Evolutionary conservation across 345 rosid species (phyloP).

Genomic region (Eucalyptus curtisii): DNA sequence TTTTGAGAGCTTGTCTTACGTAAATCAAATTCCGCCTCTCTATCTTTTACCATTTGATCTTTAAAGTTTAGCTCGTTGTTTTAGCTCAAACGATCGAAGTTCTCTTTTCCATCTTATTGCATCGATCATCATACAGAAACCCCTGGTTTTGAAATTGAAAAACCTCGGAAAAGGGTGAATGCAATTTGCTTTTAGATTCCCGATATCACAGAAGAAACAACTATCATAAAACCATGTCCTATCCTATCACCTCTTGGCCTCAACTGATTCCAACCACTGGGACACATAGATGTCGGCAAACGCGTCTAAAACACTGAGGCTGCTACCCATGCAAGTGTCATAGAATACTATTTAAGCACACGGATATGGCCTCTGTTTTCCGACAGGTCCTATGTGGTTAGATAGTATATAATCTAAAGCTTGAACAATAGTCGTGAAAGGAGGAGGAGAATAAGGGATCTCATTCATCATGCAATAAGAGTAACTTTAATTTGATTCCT

Average conservation of each 20-base stretch:
- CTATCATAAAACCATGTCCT: background rate
- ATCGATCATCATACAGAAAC: background rate
- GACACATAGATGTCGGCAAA: rapidly evolving
- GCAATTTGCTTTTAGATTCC: background rate
- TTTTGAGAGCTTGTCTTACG: background rate
- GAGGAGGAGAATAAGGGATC: background rate
- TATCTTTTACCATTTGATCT: background rate
- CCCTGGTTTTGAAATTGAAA: background rate
- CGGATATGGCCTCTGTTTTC: background rate
- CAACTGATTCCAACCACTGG: background rate
- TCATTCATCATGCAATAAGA: background rate
- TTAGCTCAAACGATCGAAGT: background rate
- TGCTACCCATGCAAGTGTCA: background rate
- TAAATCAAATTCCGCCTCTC: background rate
- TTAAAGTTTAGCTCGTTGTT: background rate
- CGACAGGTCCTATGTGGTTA: rapidly evolving
- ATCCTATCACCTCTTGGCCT: background rate
- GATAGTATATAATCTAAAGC: background rate
- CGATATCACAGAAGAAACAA: rapidly evolving
- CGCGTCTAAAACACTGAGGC: rapidly evolving
- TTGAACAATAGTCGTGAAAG: background rate
- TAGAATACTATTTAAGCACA: rapidly evolving
- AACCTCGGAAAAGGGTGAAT: background rate
- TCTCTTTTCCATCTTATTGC: background rate
- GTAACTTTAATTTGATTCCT: background rate